Percentiles rank a stretch among this genome's conserved stretches.
These are phyloP conservation scores for Hymenotorrendiella dingleyae DNA, from an alignment of 2,329 filamentous ascomycete genomes.

Conservation along the genomic window DNA sequence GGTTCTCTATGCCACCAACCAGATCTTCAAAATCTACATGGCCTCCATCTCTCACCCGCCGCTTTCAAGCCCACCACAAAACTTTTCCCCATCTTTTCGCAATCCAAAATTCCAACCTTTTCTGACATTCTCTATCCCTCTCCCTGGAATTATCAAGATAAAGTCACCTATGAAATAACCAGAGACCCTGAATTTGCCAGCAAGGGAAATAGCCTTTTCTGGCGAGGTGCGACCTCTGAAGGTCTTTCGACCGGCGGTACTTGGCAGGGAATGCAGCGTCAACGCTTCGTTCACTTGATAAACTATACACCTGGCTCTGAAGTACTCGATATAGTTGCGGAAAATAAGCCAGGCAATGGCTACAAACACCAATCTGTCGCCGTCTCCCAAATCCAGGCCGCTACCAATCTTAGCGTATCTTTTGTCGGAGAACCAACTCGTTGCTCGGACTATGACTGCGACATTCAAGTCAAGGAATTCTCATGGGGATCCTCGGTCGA, in stretches of 20 bases:
- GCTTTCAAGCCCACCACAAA: conserved; percentile 38
- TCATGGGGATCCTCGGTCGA: conserved; percentile 17
- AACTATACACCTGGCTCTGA: conserved; percentile 39
- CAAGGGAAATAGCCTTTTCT: conserved; percentile 45
- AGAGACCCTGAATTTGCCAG: conserved; percentile 34
- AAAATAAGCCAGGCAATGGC: conserved; percentile 29
- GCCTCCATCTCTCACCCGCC: conserved; percentile 43
- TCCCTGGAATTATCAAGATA: conserved; percentile 36
- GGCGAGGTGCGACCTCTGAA: conserved; percentile 47
- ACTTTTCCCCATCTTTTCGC: conserved; percentile 50
- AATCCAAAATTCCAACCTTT: conserved; percentile 48
- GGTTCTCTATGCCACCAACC: conserved; percentile 47
- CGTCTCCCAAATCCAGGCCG: conserved; percentile 31
- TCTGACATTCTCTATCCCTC: conserved; percentile 44
- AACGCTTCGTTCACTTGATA: conserved; percentile 51
- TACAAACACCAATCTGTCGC: conserved; percentile 37
- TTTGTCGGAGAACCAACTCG: conserved; percentile 36
- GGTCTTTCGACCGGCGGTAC: conserved; percentile 25
- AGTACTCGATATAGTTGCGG: conserved; percentile 17
- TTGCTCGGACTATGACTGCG: conserved; percentile 32
- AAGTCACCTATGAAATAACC: conserved; percentile 34
- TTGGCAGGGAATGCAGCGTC: conserved; percentile 54
- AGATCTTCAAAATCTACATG: conserved; percentile 43
- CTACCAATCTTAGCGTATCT: conserved; percentile 30
- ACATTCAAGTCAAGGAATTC: conserved; percentile 29